A percentile compares a stretch with the other conserved stretches of the same genome.
phyloP scores from a whole-genome alignment of 805 yeast species.

The Ogataea ramenticola region DNA sequence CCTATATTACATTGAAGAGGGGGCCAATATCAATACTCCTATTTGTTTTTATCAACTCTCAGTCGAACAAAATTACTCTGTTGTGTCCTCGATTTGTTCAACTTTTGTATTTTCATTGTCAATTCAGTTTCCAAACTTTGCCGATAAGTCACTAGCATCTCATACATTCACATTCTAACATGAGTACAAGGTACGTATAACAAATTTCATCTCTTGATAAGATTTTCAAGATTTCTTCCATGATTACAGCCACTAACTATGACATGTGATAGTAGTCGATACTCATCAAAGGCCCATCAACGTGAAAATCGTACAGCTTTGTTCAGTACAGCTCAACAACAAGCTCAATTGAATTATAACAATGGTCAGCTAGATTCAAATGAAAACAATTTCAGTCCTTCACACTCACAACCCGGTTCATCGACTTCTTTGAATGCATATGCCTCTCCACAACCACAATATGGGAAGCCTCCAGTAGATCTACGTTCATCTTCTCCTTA shows the following conservation, averaged over 20 bases:
- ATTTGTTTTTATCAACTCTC: too few species aligned
- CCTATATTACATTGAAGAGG: too few species aligned
- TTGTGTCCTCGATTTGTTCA: too few species aligned
- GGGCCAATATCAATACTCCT: too few species aligned
- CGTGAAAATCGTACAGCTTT: slow-evolving; percentile 22
- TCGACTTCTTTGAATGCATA: not conserved
- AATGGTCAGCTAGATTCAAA: not conserved
- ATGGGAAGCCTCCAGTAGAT: not conserved
- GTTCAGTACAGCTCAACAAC: slow-evolving; percentile 11
- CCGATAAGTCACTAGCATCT: not conserved
- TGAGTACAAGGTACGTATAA: slow-evolving; percentile 1
- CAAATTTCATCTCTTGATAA: too few species aligned
- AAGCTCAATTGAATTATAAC: not conserved
- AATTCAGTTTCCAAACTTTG: too few species aligned
- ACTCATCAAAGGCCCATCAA: slow-evolving; percentile 23
- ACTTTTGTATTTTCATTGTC: too few species aligned
- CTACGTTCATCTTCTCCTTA: slow-evolving; percentile 35
- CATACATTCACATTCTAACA: not conserved
- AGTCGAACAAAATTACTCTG: too few species aligned
- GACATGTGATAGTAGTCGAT: slow-evolving; percentile 13
- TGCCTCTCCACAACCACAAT: not conserved
- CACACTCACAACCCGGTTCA: not conserved
- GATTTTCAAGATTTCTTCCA: too few species aligned
- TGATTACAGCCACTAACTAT: not conserved
- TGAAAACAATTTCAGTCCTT: not conserved